Evolutionary conservation across 306 rosid species (phyloP), one percentile per base, ranked within the genome.

Genomic region (Vigna nakashimae): DNA sequence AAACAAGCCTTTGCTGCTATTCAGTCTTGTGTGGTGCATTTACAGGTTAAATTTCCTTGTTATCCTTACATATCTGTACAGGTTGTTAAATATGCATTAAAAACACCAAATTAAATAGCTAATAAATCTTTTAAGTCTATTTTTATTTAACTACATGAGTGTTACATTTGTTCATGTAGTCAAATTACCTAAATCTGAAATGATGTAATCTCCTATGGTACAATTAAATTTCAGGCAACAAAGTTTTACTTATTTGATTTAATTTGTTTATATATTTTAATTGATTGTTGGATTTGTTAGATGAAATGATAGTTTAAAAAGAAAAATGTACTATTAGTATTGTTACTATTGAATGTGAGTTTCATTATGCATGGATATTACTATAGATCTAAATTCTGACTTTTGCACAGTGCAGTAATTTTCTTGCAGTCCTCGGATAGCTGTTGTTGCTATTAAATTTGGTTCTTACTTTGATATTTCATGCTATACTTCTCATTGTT

Each of bases 1-100:
- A 92, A 92, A 82, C 99, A 95, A 88, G 98, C 99, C 79, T 95
- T 95, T 62, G 99, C 94, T 81, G 99, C 96, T 4, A 90, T 95
- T 86, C 99, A 95, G 86, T 95, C 98, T 22, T 95, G 98, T 71
- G 99, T 95, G 34, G 99, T 95, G 82, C 99, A 95, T 91, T 86
- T 95, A 81, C 99, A 95, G 97, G 99, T 90, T 78, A 65, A 11
- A 9, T 36, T 75, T 66, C 69, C 63, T 57, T 67, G 64, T 74
- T 46, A 42, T 69, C 64, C 40, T 9, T 63, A 43, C 34, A 43
- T 71, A 30, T 56, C 20, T 67, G 22, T n/a, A 43, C 17, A 20
- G 13, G 9, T 42, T 8, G 72, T 66, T 42, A 24, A 28, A 8
- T 20, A 50, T 70, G 67, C 70, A 65, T 17, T 43, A 17, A 75